These are phyloP conservation scores for Pichiaceae sp. DNA, from an alignment of 1,139 yeast species.

Conservation along the genomic window DNA sequence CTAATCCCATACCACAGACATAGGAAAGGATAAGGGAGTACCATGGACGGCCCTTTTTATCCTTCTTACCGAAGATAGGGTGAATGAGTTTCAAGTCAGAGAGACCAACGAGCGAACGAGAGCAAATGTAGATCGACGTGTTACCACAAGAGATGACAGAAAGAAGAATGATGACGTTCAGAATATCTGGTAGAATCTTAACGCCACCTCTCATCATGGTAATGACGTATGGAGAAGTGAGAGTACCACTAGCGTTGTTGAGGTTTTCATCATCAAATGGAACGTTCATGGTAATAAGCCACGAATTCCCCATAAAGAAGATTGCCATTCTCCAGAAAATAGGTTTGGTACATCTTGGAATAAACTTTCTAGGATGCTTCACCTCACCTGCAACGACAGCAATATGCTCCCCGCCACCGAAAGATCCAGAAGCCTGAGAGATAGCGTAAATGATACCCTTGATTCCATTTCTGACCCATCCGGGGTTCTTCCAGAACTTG, in stretches of 20 bases:
- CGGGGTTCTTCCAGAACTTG: constrained; percentile 48
- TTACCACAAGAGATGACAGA: constrained; percentile 48
- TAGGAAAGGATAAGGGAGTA: constrained; percentile 41
- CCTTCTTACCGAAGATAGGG: constrained; percentile 30
- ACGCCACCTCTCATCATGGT: constrained; percentile 50
- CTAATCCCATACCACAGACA: constrained; percentile 41
- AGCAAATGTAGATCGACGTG: constrained; percentile 45
- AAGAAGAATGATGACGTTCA: constrained; percentile 42
- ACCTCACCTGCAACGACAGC: constrained; percentile 52
- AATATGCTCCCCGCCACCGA: constrained; percentile 50
- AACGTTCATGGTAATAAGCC: constrained; percentile 47
- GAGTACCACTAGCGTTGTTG: constrained; percentile 12
- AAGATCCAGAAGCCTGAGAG: constrained; percentile 59
- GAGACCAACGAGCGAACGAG: constrained; percentile 42
- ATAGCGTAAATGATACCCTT: constrained; percentile 63
- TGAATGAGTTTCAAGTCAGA: constrained; percentile 46
- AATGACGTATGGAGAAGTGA: constrained; percentile 46
- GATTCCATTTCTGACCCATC: constrained; percentile 48
- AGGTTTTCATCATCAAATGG: constrained; percentile 40
- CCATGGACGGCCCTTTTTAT: constrained; percentile 42
- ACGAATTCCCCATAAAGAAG: constrained; percentile 47
- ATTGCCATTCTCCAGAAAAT: constrained; percentile 44
- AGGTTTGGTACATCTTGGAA: constrained; percentile 53
- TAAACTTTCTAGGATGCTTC: constrained; percentile 44
- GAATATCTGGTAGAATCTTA: constrained; percentile 38